Evolutionary conservation across 2,329 filamentous ascomycete genomes (phyloP).

Genomic region (Thielaviopsis euricoi): DNA sequence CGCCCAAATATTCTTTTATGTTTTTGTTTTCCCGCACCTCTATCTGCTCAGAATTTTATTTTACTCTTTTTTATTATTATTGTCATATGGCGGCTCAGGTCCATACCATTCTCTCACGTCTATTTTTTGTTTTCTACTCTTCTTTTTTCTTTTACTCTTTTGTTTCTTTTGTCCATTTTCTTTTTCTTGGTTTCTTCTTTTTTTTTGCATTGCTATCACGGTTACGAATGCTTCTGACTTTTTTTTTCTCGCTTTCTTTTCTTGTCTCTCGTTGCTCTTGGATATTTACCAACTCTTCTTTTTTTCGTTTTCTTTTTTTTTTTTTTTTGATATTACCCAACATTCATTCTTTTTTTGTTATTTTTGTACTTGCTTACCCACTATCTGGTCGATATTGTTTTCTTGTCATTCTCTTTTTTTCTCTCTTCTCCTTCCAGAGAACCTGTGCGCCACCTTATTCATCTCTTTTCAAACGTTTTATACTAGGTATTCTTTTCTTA

Average conservation of each 20-base stretch:
- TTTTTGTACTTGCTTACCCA: too few relatives aligned
- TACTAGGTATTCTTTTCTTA: too few relatives aligned
- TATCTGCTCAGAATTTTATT: not conserved
- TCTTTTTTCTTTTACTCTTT: not conserved
- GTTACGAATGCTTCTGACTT: conserved; percentile 12
- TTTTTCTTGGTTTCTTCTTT: conserved; percentile 8
- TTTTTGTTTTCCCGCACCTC: not conserved
- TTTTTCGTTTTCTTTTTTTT: not conserved
- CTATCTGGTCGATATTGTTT: too few relatives aligned
- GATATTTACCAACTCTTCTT: not conserved
- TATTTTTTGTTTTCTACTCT: not conserved
- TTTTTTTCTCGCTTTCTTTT: conserved; percentile 1
- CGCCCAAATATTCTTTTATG: not conserved
- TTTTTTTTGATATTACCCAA: not conserved
- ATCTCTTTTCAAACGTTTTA: not conserved
- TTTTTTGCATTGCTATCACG: conserved; percentile 9
- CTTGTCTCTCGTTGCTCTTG: conserved; percentile 5
- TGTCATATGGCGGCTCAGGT: conserved; percentile 1
- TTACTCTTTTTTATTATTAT: not conserved
- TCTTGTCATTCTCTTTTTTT: not conserved
- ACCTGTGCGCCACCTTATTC: not conserved
- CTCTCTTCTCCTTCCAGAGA: not conserved
- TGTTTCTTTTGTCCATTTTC: conserved; percentile 6
- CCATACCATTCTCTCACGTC: not conserved
- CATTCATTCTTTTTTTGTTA: not conserved